Percentiles rank a stretch among this genome's conserved stretches.
Evolutionary conservation across 208 protist species (phyloP).

Genomic region (Porcisia hertigi): DNA sequence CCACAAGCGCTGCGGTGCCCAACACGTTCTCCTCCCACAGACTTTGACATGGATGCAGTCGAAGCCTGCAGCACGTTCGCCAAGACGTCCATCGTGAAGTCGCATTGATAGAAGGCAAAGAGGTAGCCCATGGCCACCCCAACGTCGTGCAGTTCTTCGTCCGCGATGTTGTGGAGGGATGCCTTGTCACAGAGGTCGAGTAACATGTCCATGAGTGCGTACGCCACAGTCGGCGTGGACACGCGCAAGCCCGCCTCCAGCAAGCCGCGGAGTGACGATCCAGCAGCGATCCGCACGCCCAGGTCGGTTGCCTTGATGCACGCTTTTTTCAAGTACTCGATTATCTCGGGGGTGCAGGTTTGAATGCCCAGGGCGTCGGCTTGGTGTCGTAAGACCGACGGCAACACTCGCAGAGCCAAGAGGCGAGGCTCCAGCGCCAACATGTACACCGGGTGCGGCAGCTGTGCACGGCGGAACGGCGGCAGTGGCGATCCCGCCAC

Average conservation of each 20-base stretch:
- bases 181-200: constrained; percentile 30
- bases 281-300: constrained; percentile 36
- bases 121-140: constrained; percentile 48
- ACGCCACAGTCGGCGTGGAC: constrained; percentile 24
- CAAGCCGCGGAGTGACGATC: constrained; percentile 30
- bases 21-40: constrained; percentile 14
- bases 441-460: constrained; percentile 62
- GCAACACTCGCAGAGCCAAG: constrained; percentile 43
- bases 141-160: constrained; percentile 36
- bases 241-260: constrained; percentile 37
- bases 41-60: constrained; percentile 11
- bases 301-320: constrained; percentile 22
- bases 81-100: constrained; percentile 28
- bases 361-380: constrained; percentile 9
- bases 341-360: constrained; percentile 25
- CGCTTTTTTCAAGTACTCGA: constrained; percentile 43
- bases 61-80: constrained; percentile 21
- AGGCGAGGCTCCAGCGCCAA: constrained; percentile 40
- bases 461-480: constrained; percentile 33
- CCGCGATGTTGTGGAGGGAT: constrained; percentile 19
- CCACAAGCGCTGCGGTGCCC: constrained; percentile 15
- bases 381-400: constrained; percentile 30
- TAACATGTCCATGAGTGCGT: constrained; percentile 29
- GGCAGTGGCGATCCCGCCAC: constrained; percentile 32
- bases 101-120: constrained; percentile 44